A percentile compares a stretch with the other conserved stretches of the same genome.
phyloP scores from a whole-genome alignment of 805 yeast species.

The Sugiyamaella marilandica region DNA sequence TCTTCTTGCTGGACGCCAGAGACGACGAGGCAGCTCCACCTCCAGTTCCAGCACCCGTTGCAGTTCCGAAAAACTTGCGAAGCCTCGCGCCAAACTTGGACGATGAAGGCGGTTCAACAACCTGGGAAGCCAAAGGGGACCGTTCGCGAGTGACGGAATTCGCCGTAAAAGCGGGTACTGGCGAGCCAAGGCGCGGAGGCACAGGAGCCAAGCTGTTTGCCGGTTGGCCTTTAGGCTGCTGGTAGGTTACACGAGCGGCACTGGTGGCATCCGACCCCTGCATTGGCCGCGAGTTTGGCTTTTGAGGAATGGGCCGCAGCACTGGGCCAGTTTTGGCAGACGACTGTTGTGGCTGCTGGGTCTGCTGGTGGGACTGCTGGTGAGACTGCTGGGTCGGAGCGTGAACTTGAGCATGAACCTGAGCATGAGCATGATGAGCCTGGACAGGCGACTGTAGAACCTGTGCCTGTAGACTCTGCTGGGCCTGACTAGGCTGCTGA shows the following conservation, averaged over 20 bases:
- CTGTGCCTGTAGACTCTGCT: no score
- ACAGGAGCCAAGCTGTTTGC: no score
- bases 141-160: neutral
- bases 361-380: neutral
- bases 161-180: neutral
- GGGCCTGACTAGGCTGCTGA: no score
- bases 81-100: neutral
- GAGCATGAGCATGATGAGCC: no score
- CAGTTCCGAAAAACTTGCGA: neutral
- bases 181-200: neutral
- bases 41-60: neutral
- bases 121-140: neutral
- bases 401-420: no score
- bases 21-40: neutral
- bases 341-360: neutral
- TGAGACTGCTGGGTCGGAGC: no score
- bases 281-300: neutral
- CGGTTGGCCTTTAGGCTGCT: no score
- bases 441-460: no score
- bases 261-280: no score
- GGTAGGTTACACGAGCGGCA: no score
- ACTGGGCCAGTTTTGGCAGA: constrained; percentile 12
- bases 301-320: neutral
- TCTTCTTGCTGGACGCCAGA: neutral
- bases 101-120: neutral